Conservation (phyloP, 2,329 filamentous ascomycete genomes). For the Lojkania enalia region DNA sequence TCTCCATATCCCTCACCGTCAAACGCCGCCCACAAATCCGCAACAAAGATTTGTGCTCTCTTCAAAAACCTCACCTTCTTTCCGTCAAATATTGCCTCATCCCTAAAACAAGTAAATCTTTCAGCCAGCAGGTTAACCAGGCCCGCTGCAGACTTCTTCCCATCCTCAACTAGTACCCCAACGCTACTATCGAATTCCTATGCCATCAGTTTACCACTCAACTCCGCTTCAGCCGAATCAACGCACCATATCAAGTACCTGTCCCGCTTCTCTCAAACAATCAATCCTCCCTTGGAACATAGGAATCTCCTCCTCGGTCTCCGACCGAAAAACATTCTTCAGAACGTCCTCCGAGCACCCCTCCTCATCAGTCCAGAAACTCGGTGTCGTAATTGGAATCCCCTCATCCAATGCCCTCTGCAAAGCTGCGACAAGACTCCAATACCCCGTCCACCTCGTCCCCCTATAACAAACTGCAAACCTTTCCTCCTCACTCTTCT, state of each 20-base stretch:
- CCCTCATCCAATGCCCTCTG: constrained; percentile 87
- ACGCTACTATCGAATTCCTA: constrained; percentile 79
- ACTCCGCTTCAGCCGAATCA: background rate
- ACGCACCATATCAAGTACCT: constrained; percentile 73
- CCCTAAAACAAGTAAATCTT: constrained; percentile 83
- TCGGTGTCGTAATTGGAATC: constrained; percentile 84
- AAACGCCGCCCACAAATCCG: constrained; percentile 96
- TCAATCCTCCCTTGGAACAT: constrained; percentile 75
- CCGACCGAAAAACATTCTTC: constrained; percentile 79
- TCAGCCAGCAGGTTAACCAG: constrained; percentile 84
- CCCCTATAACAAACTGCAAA: constrained; percentile 83
- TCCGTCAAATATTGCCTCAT: constrained; percentile 75
- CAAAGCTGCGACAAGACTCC: constrained; percentile 85
- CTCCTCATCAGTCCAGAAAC: constrained; percentile 80
- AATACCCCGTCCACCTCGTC: constrained; percentile 89
- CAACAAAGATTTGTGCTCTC: constrained; percentile 92
- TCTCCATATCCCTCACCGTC: constrained; percentile 75
- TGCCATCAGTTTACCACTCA: constrained; percentile 18
- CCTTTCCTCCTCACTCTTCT: constrained; percentile 67
- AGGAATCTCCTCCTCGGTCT: constrained; percentile 84
- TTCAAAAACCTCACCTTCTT: constrained; percentile 83
- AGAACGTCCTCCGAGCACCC: constrained; percentile 76
- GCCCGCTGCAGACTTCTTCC: constrained; percentile 76
- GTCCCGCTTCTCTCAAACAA: constrained; percentile 81
- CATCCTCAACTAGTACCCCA: constrained; percentile 70